These are phyloP conservation scores for Naganishia cerealis DNA, from an alignment of 1,284 basidiomycete species.

Conservation along the genomic window DNA sequence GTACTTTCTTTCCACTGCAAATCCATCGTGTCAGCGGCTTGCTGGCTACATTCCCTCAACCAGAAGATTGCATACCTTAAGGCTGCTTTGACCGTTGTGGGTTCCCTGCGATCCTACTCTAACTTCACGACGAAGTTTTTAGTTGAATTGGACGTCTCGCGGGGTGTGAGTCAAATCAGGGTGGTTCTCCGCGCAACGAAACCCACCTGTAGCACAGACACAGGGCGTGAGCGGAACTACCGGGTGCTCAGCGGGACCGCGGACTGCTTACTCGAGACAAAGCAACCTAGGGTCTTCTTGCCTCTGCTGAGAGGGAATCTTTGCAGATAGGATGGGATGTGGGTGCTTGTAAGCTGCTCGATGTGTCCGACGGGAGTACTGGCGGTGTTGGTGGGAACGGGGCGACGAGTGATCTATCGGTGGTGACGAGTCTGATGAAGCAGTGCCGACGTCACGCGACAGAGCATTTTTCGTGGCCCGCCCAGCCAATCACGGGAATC, in stretches of 20 bases:
- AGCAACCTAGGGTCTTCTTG: constrained; percentile 38
- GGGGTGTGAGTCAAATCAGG: constrained; percentile 35
- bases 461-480: too few species aligned
- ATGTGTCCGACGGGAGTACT: neutral
- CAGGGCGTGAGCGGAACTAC: neutral
- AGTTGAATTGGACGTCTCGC: constrained; percentile 18
- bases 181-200: constrained; percentile 35
- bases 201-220: constrained; percentile 29
- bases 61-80: constrained; percentile 12
- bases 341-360: constrained; percentile 19
- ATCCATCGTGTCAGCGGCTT: neutral
- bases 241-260: neutral
- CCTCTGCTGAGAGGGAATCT: constrained; percentile 35
- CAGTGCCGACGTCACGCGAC: neutral
- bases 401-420: neutral
- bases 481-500: too few species aligned
- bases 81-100: constrained; percentile 28
- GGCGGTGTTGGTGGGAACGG: neutral
- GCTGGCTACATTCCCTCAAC: neutral
- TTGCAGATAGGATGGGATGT: constrained; percentile 4
- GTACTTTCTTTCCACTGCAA: constrained; percentile 1
- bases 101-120: constrained; percentile 25
- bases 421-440: neutral
- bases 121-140: constrained; percentile 25
- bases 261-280: constrained; percentile 36